Evolutionary conservation across 768 basidiomycete species (phyloP).

Genomic region (Peribolospora kevripleyi): DNA sequence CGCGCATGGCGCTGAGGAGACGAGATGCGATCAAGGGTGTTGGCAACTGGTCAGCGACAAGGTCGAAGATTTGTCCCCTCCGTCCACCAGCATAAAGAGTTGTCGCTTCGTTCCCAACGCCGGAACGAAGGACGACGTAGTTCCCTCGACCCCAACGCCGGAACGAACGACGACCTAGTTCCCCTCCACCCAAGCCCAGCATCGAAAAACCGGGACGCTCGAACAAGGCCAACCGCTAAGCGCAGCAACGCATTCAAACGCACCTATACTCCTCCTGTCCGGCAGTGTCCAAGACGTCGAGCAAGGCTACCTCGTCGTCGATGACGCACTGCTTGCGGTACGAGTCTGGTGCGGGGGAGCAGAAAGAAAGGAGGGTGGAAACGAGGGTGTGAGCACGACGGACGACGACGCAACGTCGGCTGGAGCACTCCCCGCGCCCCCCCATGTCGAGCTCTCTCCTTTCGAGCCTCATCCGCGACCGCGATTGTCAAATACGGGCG

Average conservation of each 20-base stretch:
- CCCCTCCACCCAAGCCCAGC: neutral
- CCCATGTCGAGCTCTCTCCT: no score
- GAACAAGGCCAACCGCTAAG: constrained; percentile 10
- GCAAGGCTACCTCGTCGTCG: constrained; percentile 25
- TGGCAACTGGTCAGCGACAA: no score
- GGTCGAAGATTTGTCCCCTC: no score
- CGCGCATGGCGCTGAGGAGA: constrained; percentile 65
- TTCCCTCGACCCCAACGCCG: no score
- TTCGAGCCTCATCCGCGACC: no score
- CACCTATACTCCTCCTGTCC: constrained; percentile 80
- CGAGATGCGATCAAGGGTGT: neutral
- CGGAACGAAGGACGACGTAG: neutral
- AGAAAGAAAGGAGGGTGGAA: neutral
- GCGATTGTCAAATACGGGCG: neutral
- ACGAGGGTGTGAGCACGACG: neutral
- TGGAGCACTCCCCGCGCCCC: neutral
- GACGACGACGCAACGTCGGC: neutral
- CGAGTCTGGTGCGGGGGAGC: constrained; percentile 36
- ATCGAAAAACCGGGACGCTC: neutral
- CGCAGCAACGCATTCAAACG: constrained; percentile 16
- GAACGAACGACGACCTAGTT: neutral
- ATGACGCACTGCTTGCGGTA: constrained; percentile 45
- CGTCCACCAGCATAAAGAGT: no score
- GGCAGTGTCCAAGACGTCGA: constrained; percentile 29
- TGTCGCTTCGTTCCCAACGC: no score